Evolutionary conservation across 140 eudicot genomes (phyloP).

Genomic region (Flaveria floridana): DNA sequence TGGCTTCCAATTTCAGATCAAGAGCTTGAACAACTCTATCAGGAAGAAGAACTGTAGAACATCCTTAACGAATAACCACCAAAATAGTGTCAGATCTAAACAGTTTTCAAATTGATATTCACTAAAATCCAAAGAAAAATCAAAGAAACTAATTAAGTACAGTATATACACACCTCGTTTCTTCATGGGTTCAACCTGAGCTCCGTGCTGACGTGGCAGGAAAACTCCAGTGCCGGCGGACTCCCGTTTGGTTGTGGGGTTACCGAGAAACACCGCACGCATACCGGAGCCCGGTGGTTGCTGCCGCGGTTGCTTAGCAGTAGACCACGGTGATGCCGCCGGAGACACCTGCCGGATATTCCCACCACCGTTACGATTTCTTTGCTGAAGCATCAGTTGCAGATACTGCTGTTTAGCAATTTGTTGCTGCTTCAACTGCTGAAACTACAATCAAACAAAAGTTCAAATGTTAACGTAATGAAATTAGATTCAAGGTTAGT

Average conservation of each 20-base stretch:
- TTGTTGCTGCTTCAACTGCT: constrained; percentile 51
- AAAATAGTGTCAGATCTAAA: constrained; percentile 26
- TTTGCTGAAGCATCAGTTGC: constrained; percentile 39
- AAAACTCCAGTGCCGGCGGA: constrained; percentile 86
- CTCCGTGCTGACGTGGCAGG: constrained; percentile 65
- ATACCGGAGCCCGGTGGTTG: constrained; percentile 54
- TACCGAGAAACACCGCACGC: constrained; percentile 72
- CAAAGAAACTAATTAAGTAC: too few species aligned
- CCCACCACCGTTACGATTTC: constrained; percentile 26
- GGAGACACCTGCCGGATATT: constrained; percentile 33
- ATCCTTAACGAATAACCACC: constrained; percentile 34
- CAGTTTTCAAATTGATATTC: not conserved
- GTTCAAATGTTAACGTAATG: not conserved
- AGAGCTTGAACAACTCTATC: constrained; percentile 77
- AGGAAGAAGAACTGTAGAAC: constrained; percentile 68
- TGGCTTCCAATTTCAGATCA: constrained; percentile 52
- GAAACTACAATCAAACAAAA: constrained; percentile 37
- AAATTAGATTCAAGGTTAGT: not conserved
- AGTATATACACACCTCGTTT: constrained; percentile 48
- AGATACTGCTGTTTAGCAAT: constrained; percentile 47
- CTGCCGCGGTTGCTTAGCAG: constrained; percentile 48
- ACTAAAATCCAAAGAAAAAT: not conserved
- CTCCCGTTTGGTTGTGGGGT: constrained; percentile 55
- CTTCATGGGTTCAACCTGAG: constrained; percentile 54
- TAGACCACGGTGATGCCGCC: constrained; percentile 60